phyloP scores from a whole-genome alignment of 495 filamentous ascomycete genomes.

The Trichoderma reesei region DNA sequence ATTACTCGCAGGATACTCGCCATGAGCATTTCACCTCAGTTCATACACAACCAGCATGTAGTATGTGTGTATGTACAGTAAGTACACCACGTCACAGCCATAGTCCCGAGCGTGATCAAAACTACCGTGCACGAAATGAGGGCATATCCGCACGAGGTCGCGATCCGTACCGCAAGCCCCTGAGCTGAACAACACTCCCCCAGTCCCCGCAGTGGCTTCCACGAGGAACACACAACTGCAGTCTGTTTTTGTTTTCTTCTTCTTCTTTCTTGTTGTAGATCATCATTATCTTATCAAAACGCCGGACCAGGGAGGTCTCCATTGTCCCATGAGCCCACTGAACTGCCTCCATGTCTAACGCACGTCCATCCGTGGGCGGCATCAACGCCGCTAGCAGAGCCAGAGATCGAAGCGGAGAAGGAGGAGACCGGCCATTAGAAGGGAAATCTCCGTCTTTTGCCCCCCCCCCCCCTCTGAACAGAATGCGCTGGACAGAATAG shows the following conservation, averaged over 20 bases:
- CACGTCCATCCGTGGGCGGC: not conserved
- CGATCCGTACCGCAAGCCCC: constrained; percentile 3
- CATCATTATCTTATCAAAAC: constrained; percentile 8
- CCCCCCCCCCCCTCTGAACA: too few relatives aligned
- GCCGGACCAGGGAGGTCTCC: not conserved
- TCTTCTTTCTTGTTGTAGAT: too few relatives aligned
- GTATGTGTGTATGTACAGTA: not conserved
- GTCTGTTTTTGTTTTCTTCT: too few relatives aligned
- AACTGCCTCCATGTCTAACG: not conserved
- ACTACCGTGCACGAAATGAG: not conserved
- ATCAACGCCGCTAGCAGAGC: not conserved
- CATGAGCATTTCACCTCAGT: too few relatives aligned
- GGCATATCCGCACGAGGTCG: not conserved
- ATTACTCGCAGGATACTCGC: too few relatives aligned
- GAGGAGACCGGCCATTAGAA: too few relatives aligned
- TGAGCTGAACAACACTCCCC: constrained; percentile 3
- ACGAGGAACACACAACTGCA: not conserved
- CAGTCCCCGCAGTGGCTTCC: not conserved
- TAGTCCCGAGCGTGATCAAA: not conserved
- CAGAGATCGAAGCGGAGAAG: not conserved
- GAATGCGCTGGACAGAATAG: too few relatives aligned
- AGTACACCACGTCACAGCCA: constrained; percentile 4
- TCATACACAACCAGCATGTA: not conserved
- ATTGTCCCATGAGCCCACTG: constrained; percentile 6
- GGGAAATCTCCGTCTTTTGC: too few relatives aligned